A percentile compares a stretch with the other conserved stretches of the same genome.
Conservation (phyloP, 2,329 filamentous ascomycete genomes). For the Penicillium polonicum region DNA sequence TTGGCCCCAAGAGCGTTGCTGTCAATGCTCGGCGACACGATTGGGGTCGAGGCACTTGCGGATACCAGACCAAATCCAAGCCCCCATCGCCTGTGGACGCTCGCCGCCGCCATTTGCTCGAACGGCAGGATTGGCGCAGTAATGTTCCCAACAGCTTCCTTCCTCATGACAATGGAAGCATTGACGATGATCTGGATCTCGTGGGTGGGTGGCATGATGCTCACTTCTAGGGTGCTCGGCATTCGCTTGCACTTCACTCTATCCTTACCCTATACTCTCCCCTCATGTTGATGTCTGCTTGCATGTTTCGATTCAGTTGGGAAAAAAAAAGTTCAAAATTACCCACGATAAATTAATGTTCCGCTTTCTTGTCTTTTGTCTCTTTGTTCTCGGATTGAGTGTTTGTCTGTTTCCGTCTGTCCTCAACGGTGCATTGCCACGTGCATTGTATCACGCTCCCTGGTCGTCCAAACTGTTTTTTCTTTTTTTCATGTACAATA, state of each 20-base stretch:
- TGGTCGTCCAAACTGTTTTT: constrained; percentile 12
- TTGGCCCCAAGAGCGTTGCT: constrained; percentile 50
- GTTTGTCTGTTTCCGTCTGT: constrained; percentile 15
- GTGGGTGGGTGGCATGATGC: constrained; percentile 85
- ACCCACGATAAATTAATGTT: constrained; percentile 26
- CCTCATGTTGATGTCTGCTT: constrained; percentile 19
- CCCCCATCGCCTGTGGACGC: constrained; percentile 31
- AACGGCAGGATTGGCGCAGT: constrained; percentile 50
- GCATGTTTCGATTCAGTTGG: constrained; percentile 21
- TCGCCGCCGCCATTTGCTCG: constrained; percentile 40
- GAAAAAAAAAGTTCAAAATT: constrained; percentile 27
- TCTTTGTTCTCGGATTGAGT: constrained; percentile 20
- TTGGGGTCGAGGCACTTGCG: constrained; percentile 39
- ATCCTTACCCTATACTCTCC: constrained; percentile 6
- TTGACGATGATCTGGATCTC: constrained; percentile 80
- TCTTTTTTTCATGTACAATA: constrained; percentile 22
- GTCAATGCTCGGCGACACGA: constrained; percentile 45
- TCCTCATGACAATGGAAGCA: constrained; percentile 52
- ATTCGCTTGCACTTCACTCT: constrained; percentile 12
- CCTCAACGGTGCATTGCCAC: constrained; percentile 3
- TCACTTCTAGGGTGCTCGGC: constrained; percentile 51
- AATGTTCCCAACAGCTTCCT: constrained; percentile 33
- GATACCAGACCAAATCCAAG: constrained; percentile 37
- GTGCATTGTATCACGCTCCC: neutral
- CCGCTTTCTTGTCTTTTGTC: constrained; percentile 16